Percentiles rank a stretch among this genome's conserved stretches.
These are phyloP conservation scores for Sporisorium iseilematis-ciliati DNA, from an alignment of 1,284 basidiomycete genomes.

Conservation along the genomic window DNA sequence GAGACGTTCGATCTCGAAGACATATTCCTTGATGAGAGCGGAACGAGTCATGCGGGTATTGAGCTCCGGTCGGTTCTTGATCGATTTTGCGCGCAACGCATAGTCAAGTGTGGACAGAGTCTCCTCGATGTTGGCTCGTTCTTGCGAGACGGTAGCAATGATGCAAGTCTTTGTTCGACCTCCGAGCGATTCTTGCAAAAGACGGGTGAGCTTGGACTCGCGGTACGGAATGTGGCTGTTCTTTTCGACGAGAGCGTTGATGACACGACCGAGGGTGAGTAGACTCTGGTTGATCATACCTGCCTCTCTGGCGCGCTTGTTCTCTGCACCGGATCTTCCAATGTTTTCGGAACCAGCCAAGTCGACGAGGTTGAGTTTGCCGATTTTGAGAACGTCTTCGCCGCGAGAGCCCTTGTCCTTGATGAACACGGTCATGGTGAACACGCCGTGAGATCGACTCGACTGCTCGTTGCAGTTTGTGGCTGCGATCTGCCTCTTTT, in stretches of 20 bases:
- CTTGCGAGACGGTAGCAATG: slow-evolving; percentile 79
- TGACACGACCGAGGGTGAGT: slow-evolving; percentile 93
- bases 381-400: slow-evolving; percentile 90
- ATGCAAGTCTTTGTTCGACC: slow-evolving; percentile 98
- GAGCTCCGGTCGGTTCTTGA: slow-evolving; percentile 93
- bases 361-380: slow-evolving; percentile 97
- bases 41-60: slow-evolving; percentile 95
- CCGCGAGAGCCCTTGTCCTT: slow-evolving; percentile 81
- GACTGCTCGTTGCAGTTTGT: slow-evolving; percentile 99
- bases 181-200: slow-evolving; percentile 98
- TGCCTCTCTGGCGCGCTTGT: slow-evolving; percentile 93
- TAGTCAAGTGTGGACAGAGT: slow-evolving; percentile 98
- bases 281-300: slow-evolving; percentile 99
- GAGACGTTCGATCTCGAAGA: slow-evolving; percentile 92
- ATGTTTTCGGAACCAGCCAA: slow-evolving; percentile 98
- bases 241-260: slow-evolving; percentile 94
- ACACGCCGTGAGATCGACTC: slow-evolving; percentile 96
- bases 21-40: slow-evolving; percentile 91
- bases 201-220: slow-evolving; percentile 88
- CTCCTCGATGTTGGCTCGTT: slow-evolving; percentile 85
- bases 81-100: slow-evolving; percentile 93
- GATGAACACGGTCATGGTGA: slow-evolving; percentile 92
- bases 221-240: slow-evolving; percentile 89
- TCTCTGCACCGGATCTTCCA: slow-evolving; percentile 92
- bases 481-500: slow-evolving; percentile 91